Conservation (phyloP, 2,329 filamentous ascomycete species). For the Intubia oerlemansii region DNA sequence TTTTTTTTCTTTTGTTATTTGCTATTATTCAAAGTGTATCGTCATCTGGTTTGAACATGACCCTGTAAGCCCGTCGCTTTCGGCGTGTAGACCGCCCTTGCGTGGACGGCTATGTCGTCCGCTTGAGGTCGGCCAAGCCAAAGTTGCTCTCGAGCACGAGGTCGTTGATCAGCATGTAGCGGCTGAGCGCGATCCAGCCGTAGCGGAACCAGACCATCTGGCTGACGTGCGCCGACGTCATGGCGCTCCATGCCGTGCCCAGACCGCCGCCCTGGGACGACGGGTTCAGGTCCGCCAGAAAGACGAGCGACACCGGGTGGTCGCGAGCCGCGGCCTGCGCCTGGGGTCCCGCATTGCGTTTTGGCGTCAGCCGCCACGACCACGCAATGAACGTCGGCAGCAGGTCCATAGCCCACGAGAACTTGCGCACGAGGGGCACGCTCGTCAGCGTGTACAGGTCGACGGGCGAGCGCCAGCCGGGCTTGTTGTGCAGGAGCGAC, state of each 20-base stretch:
- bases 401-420: conserved; percentile 54
- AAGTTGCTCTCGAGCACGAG: conserved; percentile 31
- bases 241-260: conserved; percentile 51
- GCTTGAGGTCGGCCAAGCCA: conserved; percentile 2
- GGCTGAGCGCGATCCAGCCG: conserved; percentile 76
- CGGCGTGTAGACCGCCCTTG: too few relatives aligned
- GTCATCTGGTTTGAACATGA: too few relatives aligned
- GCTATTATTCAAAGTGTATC: neutral
- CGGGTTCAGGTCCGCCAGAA: conserved; percentile 35
- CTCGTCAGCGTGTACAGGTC: conserved; percentile 69
- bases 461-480: conserved; percentile 50
- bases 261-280: conserved; percentile 22
- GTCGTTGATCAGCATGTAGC: conserved; percentile 95
- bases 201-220: conserved; percentile 99
- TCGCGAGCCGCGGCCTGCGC: conserved; percentile 14
- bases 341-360: too few relatives aligned
- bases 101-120: neutral
- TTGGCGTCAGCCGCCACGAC: conserved; percentile 21
- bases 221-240: conserved; percentile 76
- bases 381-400: conserved; percentile 45
- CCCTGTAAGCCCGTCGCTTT: too few relatives aligned
- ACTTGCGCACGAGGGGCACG: conserved; percentile 59
- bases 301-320: conserved; percentile 40
- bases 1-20: neutral
- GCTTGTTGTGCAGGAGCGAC: conserved; percentile 38